phyloP scores from a whole-genome alignment of 352 stramenopile species.

The Blastocystis sp. region DNA sequence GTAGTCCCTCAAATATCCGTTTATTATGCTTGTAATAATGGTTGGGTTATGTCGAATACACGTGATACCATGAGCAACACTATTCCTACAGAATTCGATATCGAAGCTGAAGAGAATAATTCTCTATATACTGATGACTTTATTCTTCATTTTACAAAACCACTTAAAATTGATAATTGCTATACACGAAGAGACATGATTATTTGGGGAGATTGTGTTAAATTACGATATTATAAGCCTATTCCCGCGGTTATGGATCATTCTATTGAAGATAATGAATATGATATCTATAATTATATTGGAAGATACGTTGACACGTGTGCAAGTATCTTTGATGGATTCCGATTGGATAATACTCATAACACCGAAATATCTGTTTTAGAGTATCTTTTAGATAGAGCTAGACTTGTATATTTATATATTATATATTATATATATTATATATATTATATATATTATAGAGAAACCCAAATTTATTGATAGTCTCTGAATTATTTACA shows the following conservation, averaged over 20 bases:
- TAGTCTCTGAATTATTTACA: slow-evolving; percentile 40
- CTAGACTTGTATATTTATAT: slow-evolving; percentile 26
- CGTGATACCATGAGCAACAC: too few species aligned
- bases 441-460: too few species aligned
- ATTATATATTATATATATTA: too few species aligned
- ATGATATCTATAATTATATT: slow-evolving; percentile 28
- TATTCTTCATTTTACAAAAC: background rate
- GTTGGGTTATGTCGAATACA: too few species aligned
- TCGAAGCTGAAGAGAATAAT: too few species aligned
- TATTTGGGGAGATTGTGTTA: slow-evolving; percentile 42
- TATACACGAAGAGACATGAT: slow-evolving; percentile 36
- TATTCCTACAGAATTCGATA: too few species aligned
- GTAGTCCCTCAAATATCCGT: too few species aligned
- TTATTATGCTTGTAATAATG: too few species aligned
- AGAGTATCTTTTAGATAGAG: slow-evolving; percentile 1
- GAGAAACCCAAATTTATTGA: slow-evolving; percentile 21
- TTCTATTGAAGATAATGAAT: background rate
- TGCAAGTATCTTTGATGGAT: slow-evolving; percentile 35
- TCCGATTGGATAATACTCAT: slow-evolving; percentile 40
- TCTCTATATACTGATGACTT: too few species aligned
- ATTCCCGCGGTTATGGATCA: too few species aligned
- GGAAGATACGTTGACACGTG: slow-evolving; percentile 29
- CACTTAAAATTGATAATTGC: slow-evolving; percentile 12
- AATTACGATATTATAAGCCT: slow-evolving; percentile 40
- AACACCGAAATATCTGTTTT: slow-evolving; percentile 31